These are phyloP conservation scores for Gossypium turneri DNA, from an alignment of 345 rosid genomes.

Conservation along the genomic window DNA sequence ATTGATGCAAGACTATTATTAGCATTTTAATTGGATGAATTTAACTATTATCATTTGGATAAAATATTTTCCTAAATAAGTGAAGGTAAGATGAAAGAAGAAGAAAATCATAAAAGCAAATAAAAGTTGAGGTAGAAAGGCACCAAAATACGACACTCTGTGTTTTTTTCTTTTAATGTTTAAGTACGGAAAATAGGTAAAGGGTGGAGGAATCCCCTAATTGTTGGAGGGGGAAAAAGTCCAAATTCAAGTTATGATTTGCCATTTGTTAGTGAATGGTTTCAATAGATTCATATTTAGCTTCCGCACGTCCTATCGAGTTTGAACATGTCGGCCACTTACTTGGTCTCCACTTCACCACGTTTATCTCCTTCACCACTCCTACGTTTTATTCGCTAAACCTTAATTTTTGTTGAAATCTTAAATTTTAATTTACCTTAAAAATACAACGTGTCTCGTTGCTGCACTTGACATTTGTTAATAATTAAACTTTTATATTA, in stretches of 20 bases:
- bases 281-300: neutral
- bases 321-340: neutral
- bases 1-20: too few species aligned
- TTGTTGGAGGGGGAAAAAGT: neutral
- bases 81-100: neutral
- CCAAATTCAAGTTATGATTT: neutral
- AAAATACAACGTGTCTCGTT: too few species aligned
- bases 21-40: too few species aligned
- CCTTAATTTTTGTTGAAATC: too few species aligned
- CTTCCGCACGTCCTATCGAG: neutral
- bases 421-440: neutral
- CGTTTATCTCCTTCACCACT: neutral
- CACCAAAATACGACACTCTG: slow-evolving; percentile 3
- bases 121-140: neutral
- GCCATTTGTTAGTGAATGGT: neutral
- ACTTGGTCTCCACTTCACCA: neutral
- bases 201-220: neutral
- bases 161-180: neutral
- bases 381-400: neutral
- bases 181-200: too few species aligned
- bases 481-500: too few species aligned
- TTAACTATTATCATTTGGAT: too few species aligned
- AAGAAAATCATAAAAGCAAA: neutral
- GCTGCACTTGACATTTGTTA: too few species aligned
- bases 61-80: neutral